Percentiles rank a stretch among this genome's conserved stretches.
Conservation (phyloP, 1,284 basidiomycete species). For the Sutorius eximius region DNA sequence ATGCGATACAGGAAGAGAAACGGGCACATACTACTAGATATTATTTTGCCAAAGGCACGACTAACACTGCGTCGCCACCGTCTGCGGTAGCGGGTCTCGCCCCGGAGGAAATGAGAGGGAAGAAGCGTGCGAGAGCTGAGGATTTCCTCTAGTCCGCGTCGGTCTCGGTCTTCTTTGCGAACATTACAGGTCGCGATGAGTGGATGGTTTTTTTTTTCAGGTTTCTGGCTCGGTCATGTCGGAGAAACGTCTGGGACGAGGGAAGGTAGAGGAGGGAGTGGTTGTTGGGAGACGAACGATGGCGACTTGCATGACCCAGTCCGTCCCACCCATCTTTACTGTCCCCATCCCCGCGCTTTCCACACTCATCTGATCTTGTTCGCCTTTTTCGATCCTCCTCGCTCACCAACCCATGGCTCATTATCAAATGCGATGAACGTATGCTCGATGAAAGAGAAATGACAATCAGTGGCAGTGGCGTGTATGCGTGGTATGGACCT, state of each 20-base stretch:
- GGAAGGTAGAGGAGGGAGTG: neutral
- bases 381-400: neutral
- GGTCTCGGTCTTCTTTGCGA: slow-evolving; percentile 33
- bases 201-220: slow-evolving; percentile 33
- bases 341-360: slow-evolving; percentile 15
- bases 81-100: slow-evolving; percentile 25
- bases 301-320: slow-evolving; percentile 31
- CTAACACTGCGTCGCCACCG: slow-evolving; percentile 26
- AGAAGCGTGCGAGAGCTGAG: slow-evolving; percentile 76
- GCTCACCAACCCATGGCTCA: slow-evolving; percentile 15
- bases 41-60: slow-evolving; percentile 50
- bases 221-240: slow-evolving; percentile 29
- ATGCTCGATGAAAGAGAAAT: slow-evolving; percentile 9
- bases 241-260: slow-evolving; percentile 6
- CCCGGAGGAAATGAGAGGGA: slow-evolving; percentile 64
- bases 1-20: slow-evolving; percentile 66
- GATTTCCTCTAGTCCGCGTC: slow-evolving; percentile 58
- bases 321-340: slow-evolving; percentile 35
- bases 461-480: neutral
- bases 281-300: slow-evolving; percentile 7
- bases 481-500: slow-evolving; percentile 26
- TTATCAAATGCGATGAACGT: slow-evolving; percentile 11
- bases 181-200: slow-evolving; percentile 32
- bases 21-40: slow-evolving; percentile 77
- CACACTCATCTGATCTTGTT: slow-evolving; percentile 28